Base-by-base conservation (phyloP, 805 yeast genomes). In the Suhomyces prunicola region DNA sequence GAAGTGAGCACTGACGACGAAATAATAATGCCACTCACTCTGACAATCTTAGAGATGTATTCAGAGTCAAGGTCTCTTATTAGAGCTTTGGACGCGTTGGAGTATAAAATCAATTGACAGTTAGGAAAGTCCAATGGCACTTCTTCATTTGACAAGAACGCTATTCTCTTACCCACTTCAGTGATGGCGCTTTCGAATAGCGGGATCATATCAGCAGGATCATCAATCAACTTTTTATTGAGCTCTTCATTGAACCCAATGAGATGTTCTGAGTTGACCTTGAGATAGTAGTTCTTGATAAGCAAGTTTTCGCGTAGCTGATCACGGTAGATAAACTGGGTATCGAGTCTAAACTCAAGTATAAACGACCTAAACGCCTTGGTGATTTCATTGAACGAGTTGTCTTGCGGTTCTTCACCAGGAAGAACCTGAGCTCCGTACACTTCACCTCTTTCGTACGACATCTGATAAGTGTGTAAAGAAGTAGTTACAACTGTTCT, bases 1-100 rank as follows among this genome's bases (percentile, higher is more conserved):
- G 97, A 91, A 33, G 87, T 78, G 52, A 94, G 78, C 27, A 96
- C 92, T 3, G 97, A 88, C 1, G 97, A 88, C 48, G 96, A 87
- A 54, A 94, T 93, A 60, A 94, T 81, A 62, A 94, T 94, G 29
- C 99, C 99, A 19, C 96, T 88, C 44, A 94, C 83, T 52, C 97
- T 79, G 35, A 94, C 93, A 51, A 94, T 87, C 67, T 90, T 89
- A 24, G 97, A 84, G 56, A 94, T 91, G 66, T 90, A 90, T 47
- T 87, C 89, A 1, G 97, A 86, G 66, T 88, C 93, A 53, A 94
- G 76, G 52, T 90, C 85, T 67, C 99, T 82, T 54, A 94, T 83
- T 0, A 93, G 78, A 3, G 86, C 78, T 54, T 84, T 82, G 53
- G 84, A 82, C 13, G 96, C 87, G 51, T 85, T 84, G 10, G 96